Conservation (phyloP, 2,329 filamentous ascomycete species). For the Proliferodiscus dingleyae region DNA sequence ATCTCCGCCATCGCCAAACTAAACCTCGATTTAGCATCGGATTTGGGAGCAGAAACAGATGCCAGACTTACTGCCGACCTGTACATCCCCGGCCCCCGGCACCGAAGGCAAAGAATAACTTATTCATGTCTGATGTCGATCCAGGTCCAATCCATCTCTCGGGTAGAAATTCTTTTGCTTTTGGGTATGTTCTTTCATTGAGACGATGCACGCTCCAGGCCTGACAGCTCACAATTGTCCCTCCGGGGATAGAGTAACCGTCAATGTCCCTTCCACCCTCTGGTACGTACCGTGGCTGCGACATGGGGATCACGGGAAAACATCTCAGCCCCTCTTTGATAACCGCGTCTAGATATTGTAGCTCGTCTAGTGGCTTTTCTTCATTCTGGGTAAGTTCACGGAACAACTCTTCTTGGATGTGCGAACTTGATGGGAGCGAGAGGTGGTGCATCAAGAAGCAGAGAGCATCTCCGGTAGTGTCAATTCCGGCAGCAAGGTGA, state of each 20-base stretch:
- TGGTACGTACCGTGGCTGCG: conserved; percentile 56
- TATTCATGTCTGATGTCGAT: conserved; percentile 66
- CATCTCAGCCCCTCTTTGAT: conserved; percentile 58
- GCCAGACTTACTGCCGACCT: conserved; percentile 56
- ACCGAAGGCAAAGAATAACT: conserved; percentile 61
- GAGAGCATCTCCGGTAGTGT: conserved; percentile 65
- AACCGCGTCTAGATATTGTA: conserved; percentile 58
- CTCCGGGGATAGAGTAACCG: conserved; percentile 47
- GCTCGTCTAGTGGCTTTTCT: conserved; percentile 39
- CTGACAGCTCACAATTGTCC: conserved; percentile 56
- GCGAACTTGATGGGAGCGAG: conserved; percentile 51
- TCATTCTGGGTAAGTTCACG: conserved; percentile 45
- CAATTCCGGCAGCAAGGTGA: conserved; percentile 66
- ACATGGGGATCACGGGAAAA: conserved; percentile 63
- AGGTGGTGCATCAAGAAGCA: conserved; percentile 70
- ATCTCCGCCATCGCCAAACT: conserved; percentile 59
- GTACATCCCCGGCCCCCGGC: conserved; percentile 61
- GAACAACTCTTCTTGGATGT: conserved; percentile 48
- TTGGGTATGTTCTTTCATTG: conserved; percentile 64
- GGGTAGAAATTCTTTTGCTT: conserved; percentile 73
- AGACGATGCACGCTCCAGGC: conserved; percentile 56
- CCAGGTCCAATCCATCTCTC: conserved; percentile 75
- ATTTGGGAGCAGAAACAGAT: background rate
- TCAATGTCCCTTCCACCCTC: conserved; percentile 50
- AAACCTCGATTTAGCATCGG: conserved; percentile 2